These are phyloP conservation scores for Monosporascus sp. DNA, from an alignment of 2,329 filamentous ascomycete genomes.

Conservation along the genomic window DNA sequence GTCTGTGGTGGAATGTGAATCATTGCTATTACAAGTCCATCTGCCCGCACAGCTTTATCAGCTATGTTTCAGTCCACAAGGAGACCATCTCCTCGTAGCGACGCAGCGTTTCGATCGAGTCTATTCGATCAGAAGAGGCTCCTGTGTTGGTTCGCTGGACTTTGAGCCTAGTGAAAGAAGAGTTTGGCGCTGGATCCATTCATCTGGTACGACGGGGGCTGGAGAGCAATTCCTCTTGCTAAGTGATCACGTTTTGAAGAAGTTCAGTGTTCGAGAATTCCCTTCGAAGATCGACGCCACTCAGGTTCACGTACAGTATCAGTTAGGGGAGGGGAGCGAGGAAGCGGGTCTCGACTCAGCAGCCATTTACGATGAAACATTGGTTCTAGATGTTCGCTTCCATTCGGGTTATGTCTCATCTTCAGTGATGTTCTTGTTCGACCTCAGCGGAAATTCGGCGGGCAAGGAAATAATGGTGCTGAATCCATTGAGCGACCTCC, in stretches of 20 bases:
- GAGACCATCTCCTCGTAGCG: conserved; percentile 9
- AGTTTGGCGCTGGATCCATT: conserved; percentile 6
- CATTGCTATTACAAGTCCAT: background rate
- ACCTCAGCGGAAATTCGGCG: background rate
- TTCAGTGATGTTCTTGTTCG: conserved; percentile 7
- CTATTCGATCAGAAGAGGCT: conserved; percentile 1
- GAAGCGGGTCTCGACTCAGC: conserved; percentile 1
- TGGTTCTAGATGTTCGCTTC: conserved; percentile 3
- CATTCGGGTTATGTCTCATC: conserved; percentile 2
- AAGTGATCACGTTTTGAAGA: conserved; percentile 1
- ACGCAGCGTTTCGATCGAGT: conserved; percentile 1
- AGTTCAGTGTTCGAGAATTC: conserved; percentile 1
- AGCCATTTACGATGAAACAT: conserved; percentile 1
- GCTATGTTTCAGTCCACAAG: conserved; percentile 5
- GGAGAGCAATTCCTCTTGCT: conserved; percentile 2
- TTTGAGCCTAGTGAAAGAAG: conserved; percentile 2
- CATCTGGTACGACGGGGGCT: background rate
- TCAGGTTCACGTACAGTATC: conserved; percentile 1
- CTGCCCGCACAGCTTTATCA: conserved; percentile 4
- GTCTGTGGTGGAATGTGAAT: background rate
- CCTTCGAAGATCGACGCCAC: background rate
- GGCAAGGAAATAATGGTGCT: background rate
- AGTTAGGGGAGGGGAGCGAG: background rate
- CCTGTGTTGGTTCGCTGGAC: conserved; percentile 1
- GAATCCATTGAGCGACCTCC: background rate